Evolutionary conservation across 768 basidiomycete species (phyloP), one percentile per base, ranked within the genome.

Genomic region (Lactarius pseudohatsudake): DNA sequence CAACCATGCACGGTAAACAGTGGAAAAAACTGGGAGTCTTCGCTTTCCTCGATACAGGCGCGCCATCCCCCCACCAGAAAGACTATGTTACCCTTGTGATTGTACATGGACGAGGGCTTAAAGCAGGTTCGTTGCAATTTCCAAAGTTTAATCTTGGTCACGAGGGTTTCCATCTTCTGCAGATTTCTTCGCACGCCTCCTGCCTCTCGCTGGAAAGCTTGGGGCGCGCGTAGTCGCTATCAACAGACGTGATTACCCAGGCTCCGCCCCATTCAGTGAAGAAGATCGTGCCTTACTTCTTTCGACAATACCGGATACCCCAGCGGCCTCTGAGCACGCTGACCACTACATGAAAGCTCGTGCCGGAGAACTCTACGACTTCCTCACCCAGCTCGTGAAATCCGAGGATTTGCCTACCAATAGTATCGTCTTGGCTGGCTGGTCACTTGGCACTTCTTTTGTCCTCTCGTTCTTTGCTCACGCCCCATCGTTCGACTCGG

Each of bases 231-330:
- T 57, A 3, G n/a, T 57, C n/a, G n/a, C 32, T 15, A 56, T 56
- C 26, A 56, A 56, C 32, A 30, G 54, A 32, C 54, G 54, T 16
- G 54, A 32, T 20, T 57, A 57, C 20, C 57, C 57, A 38, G 57
- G 57, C 11, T 57, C 57, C 4, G 34, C 11, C 6, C 57, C 57
- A 57, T 57, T 38, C 20, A 38, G 20, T 22, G 57, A 57, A 18
- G 18, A 57, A n/a, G 57, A 57, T 10, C 57, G 20, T 10, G 34
- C 34, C 32, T 57, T 57, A 9, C 28, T 57, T 9, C 28, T 32
- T 32, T 56, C 54, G 15, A 28, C 54, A 30, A 56, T 7, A 20
- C 6, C 32, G 1, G 16, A 30, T 30, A 56, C 26, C 54, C 32
- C 54, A 16, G 54, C 26, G 9, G 54, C 28, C 28, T 20, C 10